These are phyloP conservation scores for Xylaria sp. DNA, from an alignment of 2,329 filamentous ascomycete species.

Conservation along the genomic window DNA sequence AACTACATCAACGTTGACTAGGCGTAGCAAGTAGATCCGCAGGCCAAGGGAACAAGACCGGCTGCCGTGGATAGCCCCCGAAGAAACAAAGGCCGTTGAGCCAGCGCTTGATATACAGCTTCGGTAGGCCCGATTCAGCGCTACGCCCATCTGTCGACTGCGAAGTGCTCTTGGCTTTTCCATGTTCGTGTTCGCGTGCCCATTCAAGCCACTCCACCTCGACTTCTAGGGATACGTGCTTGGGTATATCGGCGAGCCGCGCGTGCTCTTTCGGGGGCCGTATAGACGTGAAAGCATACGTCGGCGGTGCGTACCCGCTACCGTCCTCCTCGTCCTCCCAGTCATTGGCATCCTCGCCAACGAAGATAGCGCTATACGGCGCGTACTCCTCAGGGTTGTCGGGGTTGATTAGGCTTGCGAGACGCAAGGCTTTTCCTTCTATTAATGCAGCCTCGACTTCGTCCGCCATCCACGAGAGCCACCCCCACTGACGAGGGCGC, in stretches of 20 bases:
- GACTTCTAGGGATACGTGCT: constrained; percentile 47
- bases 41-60: constrained; percentile 47
- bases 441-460: constrained; percentile 42
- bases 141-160: neutral
- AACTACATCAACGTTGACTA: constrained; percentile 4
- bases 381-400: constrained; percentile 5
- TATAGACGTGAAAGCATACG: constrained; percentile 44
- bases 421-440: constrained; percentile 44
- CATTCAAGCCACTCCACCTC: constrained; percentile 39
- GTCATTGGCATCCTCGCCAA: constrained; percentile 39
- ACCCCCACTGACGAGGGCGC: constrained; percentile 34
- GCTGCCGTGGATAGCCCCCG: constrained; percentile 26
- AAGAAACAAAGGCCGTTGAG: constrained; percentile 47
- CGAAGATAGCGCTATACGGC: constrained; percentile 44
- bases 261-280: constrained; percentile 26
- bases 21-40: constrained; percentile 38
- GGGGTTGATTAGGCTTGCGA: constrained; percentile 42
- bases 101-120: constrained; percentile 46
- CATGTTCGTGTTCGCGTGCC: constrained; percentile 2
- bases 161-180: neutral
- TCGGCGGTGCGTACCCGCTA: constrained; percentile 23
- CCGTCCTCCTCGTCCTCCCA: constrained; percentile 31
- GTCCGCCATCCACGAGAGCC: constrained; percentile 44
- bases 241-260: constrained; percentile 34
- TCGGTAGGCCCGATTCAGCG: constrained; percentile 29